phyloP scores from a whole-genome alignment of 2,329 filamentous ascomycete species.

The Mycosphaerella arachidis region DNA sequence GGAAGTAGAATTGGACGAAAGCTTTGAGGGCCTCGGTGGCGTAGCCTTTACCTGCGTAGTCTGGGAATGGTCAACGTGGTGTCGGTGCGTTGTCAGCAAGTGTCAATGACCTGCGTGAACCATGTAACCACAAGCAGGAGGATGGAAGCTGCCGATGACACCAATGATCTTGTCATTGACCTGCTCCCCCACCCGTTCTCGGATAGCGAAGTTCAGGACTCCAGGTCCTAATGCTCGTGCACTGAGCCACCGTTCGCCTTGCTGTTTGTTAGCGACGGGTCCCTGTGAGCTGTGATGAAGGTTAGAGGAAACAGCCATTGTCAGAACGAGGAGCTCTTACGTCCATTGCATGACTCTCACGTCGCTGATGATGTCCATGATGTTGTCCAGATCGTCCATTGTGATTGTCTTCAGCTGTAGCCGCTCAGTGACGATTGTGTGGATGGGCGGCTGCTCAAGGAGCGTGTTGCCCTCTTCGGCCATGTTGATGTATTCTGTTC shows the following conservation, averaged over 20 bases:
- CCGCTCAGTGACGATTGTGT: constrained; percentile 16
- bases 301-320: constrained; percentile 36
- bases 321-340: constrained; percentile 39
- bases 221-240: constrained; percentile 34
- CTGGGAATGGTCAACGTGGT: constrained; percentile 6
- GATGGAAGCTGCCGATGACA: constrained; percentile 39
- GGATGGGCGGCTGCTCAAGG: constrained; percentile 13
- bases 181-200: constrained; percentile 48
- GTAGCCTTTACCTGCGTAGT: constrained; percentile 36
- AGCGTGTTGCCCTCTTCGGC: constrained; percentile 4
- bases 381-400: constrained; percentile 18
- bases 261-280: constrained; percentile 14
- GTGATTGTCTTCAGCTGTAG: constrained; percentile 17
- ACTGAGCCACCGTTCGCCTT: constrained; percentile 36
- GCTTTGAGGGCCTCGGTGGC: constrained; percentile 43
- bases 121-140: constrained; percentile 43
- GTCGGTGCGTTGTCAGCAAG: background rate
- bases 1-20: constrained; percentile 40
- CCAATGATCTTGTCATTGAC: constrained; percentile 53
- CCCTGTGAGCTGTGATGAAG: constrained; percentile 36
- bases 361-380: constrained; percentile 51
- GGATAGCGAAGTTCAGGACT: constrained; percentile 56
- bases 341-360: constrained; percentile 62
- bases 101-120: constrained; percentile 34
- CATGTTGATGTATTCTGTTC: background rate